phyloP scores from a whole-genome alignment of 257 asterid genomes.

The Plantago elongata region DNA sequence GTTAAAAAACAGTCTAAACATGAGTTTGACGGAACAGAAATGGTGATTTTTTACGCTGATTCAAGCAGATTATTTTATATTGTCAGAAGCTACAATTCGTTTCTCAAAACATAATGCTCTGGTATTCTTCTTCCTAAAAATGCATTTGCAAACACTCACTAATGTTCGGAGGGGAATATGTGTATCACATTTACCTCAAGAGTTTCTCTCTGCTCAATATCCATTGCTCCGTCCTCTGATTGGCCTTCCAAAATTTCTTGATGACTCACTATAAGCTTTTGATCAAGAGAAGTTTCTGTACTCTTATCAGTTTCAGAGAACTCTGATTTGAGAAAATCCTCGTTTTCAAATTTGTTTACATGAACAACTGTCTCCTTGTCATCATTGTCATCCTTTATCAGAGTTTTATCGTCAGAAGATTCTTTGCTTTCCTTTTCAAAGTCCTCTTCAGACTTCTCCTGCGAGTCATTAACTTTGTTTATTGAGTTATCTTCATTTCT shows the following conservation, averaged over 20 bases:
- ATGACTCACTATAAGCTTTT: slow-evolving; percentile 14
- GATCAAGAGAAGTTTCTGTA: neutral
- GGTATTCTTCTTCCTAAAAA: too few relatives aligned
- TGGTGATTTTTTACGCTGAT: too few relatives aligned
- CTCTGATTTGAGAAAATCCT: neutral
- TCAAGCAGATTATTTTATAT: too few relatives aligned
- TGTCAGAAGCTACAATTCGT: too few relatives aligned
- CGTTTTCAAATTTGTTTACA: slow-evolving; percentile 9
- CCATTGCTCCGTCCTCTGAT: slow-evolving; percentile 10
- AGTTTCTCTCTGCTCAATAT: slow-evolving; percentile 14
- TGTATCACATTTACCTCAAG: slow-evolving; percentile 21
- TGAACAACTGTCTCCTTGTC: too few relatives aligned
- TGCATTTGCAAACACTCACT: neutral
- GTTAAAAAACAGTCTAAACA: too few relatives aligned
- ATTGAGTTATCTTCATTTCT: slow-evolving; percentile 12
- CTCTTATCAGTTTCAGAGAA: too few relatives aligned
- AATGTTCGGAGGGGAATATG: neutral
- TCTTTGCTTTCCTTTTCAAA: slow-evolving; percentile 20
- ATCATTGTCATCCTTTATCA: slow-evolving; percentile 3
- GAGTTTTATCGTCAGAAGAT: slow-evolving; percentile 8
- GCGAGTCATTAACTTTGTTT: slow-evolving; percentile 14
- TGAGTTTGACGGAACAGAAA: too few relatives aligned
- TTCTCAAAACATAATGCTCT: too few relatives aligned
- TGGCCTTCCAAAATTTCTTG: slow-evolving; percentile 13
- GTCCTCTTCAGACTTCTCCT: slow-evolving; percentile 14